Evolutionary conservation across 2,329 filamentous ascomycete genomes (phyloP).

Genomic region (Aureobasidium sp.): DNA sequence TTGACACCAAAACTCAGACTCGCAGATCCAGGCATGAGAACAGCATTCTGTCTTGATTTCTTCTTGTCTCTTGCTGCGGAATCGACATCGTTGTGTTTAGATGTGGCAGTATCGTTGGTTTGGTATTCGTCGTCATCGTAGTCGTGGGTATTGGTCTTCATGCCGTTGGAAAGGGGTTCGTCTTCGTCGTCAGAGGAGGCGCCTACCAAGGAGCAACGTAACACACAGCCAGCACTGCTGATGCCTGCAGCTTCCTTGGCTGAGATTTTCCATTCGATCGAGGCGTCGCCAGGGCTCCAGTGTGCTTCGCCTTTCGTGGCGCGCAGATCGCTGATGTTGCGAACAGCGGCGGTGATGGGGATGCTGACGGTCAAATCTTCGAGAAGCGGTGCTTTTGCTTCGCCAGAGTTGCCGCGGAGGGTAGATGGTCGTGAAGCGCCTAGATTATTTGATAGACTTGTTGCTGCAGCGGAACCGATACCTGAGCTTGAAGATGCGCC

Average conservation of each 20-base stretch:
- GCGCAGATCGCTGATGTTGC: slow-evolving; percentile 68
- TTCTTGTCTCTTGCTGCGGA: slow-evolving; percentile 16
- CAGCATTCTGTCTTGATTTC: slow-evolving; percentile 46
- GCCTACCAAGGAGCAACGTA: slow-evolving; percentile 76
- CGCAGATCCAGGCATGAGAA: slow-evolving; percentile 43
- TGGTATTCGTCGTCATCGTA: slow-evolving; percentile 26
- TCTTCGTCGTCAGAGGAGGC: slow-evolving; percentile 44
- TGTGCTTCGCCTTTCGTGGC: slow-evolving; percentile 75
- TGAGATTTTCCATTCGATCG: slow-evolving; percentile 76
- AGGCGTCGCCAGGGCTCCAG: slow-evolving; percentile 65
- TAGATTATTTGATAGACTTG: slow-evolving; percentile 15
- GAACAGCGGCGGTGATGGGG: slow-evolving; percentile 67
- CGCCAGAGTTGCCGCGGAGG: slow-evolving; percentile 16
- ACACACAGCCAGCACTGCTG: slow-evolving; percentile 42
- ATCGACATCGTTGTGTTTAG: slow-evolving; percentile 2
- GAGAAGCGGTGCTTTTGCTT: slow-evolving; percentile 37
- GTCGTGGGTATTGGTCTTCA: slow-evolving; percentile 37
- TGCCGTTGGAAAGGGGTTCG: slow-evolving; percentile 29
- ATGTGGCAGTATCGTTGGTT: not conserved
- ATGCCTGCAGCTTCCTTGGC: slow-evolving; percentile 61
- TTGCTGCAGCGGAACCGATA: not conserved
- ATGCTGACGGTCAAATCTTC: slow-evolving; percentile 74
- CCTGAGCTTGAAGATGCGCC: not conserved
- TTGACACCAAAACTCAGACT: slow-evolving; percentile 47
- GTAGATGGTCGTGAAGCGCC: slow-evolving; percentile 1